Conservation (phyloP, 192 early-diverging fungal species). For the Mortierella alpina region DNA sequence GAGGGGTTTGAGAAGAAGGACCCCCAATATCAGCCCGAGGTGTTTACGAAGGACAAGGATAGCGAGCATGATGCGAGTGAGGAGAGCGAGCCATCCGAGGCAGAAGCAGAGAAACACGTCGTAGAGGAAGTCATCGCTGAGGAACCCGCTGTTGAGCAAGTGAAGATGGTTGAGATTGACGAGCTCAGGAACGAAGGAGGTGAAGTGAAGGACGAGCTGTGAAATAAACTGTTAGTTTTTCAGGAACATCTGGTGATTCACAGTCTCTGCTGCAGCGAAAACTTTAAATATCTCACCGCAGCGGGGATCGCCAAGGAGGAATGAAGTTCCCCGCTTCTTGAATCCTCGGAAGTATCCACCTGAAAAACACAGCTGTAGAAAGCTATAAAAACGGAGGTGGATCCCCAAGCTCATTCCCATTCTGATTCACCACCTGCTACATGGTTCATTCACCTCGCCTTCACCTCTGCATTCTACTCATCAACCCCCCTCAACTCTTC, state of each 20-base stretch:
- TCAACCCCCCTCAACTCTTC: no score
- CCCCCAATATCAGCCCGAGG: slow-evolving; percentile 11
- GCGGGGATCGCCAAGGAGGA: no score
- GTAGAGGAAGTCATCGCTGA: background rate
- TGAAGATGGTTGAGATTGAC: background rate
- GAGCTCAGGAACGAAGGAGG: background rate
- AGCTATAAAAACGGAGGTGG: no score
- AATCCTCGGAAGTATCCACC: no score
- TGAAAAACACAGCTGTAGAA: no score
- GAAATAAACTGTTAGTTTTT: no score
- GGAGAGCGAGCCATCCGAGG: background rate
- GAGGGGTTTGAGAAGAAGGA: slow-evolving; percentile 39
- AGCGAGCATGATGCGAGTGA: background rate
- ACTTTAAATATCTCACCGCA: no score
- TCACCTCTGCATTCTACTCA: background rate
- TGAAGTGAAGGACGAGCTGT: background rate
- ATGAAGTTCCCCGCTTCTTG: no score
- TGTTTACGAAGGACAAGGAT: slow-evolving; percentile 1
- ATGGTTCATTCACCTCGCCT: background rate
- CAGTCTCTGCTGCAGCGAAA: no score
- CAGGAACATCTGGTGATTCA: no score
- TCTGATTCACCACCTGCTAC: background rate
- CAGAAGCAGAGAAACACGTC: background rate
- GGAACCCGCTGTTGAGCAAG: background rate
- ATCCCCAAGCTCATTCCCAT: background rate